Percentiles rank a stretch among this genome's conserved stretches.
Conservation (phyloP, 2,329 filamentous ascomycete genomes). For the Tolypocladium amazonense region DNA sequence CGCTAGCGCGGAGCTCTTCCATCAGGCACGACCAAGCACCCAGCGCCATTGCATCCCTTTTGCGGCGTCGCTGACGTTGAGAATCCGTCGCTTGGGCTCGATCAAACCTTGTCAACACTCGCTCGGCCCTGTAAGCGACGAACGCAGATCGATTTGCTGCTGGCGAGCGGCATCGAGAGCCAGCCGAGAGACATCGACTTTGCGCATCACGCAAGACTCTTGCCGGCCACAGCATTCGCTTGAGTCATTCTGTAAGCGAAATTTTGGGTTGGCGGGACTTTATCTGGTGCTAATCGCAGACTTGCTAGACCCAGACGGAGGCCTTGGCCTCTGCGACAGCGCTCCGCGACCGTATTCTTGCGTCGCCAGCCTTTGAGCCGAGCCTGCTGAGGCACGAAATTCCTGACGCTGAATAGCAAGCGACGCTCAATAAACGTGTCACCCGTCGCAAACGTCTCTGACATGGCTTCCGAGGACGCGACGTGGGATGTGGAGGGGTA, state of each 20-base stretch:
- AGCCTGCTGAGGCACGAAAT: neutral
- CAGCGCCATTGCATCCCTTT: neutral
- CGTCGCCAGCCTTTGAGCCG: neutral
- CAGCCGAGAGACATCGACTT: neutral
- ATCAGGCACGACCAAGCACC: neutral
- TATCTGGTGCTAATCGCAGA: neutral
- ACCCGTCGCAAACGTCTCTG: conserved; percentile 2
- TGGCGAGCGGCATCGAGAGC: neutral
- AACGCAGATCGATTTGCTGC: neutral
- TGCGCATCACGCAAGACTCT: neutral
- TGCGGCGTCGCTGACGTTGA: neutral
- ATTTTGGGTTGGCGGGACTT: neutral
- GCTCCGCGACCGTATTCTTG: neutral
- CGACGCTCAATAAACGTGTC: neutral
- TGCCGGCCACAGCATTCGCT: neutral
- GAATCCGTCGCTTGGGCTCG: neutral
- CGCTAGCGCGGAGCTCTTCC: neutral
- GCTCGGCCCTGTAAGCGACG: neutral
- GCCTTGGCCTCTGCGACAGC: neutral
- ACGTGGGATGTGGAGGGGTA: conserved; percentile 43
- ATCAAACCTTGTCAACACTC: neutral
- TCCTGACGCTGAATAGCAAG: neutral
- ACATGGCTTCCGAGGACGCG: conserved; percentile 30
- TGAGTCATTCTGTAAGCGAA: neutral
- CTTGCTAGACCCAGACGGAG: neutral